Evolutionary conservation across 768 basidiomycete genomes (phyloP).

Genomic region (Hirschioporus abietinus): DNA sequence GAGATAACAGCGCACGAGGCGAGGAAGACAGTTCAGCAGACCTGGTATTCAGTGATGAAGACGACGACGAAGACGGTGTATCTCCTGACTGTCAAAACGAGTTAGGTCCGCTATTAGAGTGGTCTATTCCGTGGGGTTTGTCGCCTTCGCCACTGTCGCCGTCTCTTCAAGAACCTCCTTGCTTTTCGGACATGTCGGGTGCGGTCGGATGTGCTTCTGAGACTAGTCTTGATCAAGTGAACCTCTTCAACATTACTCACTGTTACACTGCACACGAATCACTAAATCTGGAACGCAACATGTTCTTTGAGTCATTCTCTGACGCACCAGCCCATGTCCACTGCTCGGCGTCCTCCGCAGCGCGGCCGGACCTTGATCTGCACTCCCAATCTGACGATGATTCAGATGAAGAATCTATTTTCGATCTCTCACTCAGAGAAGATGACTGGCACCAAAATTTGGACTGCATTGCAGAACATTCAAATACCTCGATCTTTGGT

Average conservation of each 20-base stretch:
- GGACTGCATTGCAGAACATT: background rate
- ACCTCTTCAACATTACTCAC: background rate
- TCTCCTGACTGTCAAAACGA: background rate
- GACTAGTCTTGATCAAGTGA: background rate
- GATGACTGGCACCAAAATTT: background rate
- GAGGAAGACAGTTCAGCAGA: background rate
- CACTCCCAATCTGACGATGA: background rate
- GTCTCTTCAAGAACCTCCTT: background rate
- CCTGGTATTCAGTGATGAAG: background rate
- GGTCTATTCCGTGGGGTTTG: background rate
- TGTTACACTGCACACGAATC: background rate
- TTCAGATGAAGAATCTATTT: slow-evolving; percentile 3
- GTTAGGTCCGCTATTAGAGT: background rate
- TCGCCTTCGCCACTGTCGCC: background rate
- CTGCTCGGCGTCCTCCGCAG: background rate
- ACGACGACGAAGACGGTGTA: background rate
- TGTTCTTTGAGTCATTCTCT: background rate
- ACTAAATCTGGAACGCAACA: background rate
- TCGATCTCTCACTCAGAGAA: background rate
- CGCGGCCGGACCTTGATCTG: slow-evolving; percentile 2
- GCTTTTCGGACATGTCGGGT: background rate
- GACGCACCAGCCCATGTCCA: background rate
- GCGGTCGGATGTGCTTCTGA: background rate
- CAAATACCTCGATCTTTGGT: background rate
- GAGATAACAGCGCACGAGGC: background rate